Evolutionary conservation across 768 basidiomycete species (phyloP).

Genomic region (Mycena belliarum): DNA sequence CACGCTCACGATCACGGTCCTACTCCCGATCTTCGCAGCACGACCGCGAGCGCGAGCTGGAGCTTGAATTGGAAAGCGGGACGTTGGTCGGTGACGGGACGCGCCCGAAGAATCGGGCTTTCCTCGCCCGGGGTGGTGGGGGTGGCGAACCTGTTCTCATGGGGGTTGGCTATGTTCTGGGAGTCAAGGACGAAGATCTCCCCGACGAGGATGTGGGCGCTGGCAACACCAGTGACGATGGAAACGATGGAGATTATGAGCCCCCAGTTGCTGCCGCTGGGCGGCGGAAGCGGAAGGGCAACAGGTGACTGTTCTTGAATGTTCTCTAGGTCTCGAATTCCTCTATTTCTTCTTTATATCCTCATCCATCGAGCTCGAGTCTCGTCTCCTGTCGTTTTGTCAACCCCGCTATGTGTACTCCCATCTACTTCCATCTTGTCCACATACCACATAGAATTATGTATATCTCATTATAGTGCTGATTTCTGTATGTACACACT

Average conservation of each 20-base stretch:
- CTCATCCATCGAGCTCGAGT: neutral
- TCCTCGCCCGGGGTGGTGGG: slow-evolving; percentile 74
- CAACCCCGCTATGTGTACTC: slow-evolving; percentile 14
- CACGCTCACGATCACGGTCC: slow-evolving; percentile 20
- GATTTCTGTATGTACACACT: neutral
- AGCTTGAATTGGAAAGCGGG: slow-evolving; percentile 48
- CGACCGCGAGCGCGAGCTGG: slow-evolving; percentile 35
- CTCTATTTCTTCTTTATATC: slow-evolving; percentile 3
- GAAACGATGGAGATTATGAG: slow-evolving; percentile 21
- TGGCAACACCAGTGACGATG: slow-evolving; percentile 6
- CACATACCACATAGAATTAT: neutral
- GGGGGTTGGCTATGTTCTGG: slow-evolving; percentile 67
- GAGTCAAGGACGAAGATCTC: slow-evolving; percentile 40
- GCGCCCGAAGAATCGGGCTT: slow-evolving; percentile 55
- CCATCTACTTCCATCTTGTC: neutral
- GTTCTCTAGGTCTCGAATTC: neutral
- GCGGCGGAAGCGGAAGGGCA: slow-evolving; percentile 1
- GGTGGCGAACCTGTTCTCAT: slow-evolving; percentile 72
- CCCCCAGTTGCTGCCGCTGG: slow-evolving; percentile 5
- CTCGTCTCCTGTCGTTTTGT: neutral
- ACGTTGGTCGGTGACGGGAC: slow-evolving; percentile 57
- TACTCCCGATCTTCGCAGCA: slow-evolving; percentile 13
- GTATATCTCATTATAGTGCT: neutral
- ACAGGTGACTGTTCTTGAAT: slow-evolving; percentile 1
- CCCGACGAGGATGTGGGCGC: slow-evolving; percentile 18